Evolutionary conservation across 371 early-diverging fungal species (phyloP), one percentile per base, ranked within the genome.

Genomic region (Zopfochytrium polystomum): DNA sequence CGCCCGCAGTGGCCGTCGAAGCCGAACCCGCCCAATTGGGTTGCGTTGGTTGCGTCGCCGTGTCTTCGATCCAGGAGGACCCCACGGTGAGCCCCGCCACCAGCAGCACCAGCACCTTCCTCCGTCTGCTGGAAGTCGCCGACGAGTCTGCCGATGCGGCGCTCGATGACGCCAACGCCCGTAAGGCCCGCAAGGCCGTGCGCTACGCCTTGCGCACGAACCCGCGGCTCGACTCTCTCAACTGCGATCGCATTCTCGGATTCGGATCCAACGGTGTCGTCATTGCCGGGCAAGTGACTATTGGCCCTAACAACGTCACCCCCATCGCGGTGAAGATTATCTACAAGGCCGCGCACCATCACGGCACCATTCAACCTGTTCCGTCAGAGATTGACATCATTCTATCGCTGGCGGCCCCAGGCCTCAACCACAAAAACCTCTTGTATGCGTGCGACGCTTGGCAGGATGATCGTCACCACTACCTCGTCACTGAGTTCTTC

Each of bases 271-370:
- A 60, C 52, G 60, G 60, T 13, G 52, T 60, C 13, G 52, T 60
- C n/a, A 51, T 60, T 32, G 52, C 52, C 20, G 51, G 44, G 52
- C 43, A 32, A 7, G 47, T 29, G 29, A 1, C 27, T 6, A 25
- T 30, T 15, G 2, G 6, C 7, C 7, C 49, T 13, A 30, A 56
- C 18, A 44, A 18, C 9, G 15, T 2, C 7, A 26, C 35, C 3
- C 26, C 59, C 15, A 49, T 54, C 3, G 64, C 64, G 27, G 44
- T 64, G 52, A 64, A 64, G 52, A 64, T 64, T 31, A 64, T 64
- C 52, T 64, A 64, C 58, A 56, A 63, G 20, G 34, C 7, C 6
- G 6, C 3, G 30, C 27, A n/a, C 23, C 50, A 50, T 1, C 25
- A 42, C 32, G n/a, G 46, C 43, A 58, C 51, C 43, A 11, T 5